A percentile compares a stretch with the other conserved stretches of the same genome.
Conservation (phyloP, 75 land plant species). For the Cunninghamia lanceolata region DNA sequence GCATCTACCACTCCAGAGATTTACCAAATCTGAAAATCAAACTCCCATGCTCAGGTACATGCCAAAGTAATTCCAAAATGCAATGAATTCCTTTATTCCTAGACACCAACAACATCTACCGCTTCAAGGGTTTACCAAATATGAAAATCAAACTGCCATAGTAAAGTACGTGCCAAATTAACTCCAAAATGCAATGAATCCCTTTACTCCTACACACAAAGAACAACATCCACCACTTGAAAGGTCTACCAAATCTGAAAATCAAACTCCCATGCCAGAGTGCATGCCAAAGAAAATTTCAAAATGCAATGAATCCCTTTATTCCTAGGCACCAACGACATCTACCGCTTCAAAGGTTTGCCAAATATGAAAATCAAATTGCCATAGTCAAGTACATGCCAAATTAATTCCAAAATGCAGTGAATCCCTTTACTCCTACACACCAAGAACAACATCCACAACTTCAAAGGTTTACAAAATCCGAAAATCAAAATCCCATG, state of each 20-base stretch:
- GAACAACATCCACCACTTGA: too few species aligned
- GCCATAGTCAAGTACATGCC: neutral
- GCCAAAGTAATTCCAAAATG: neutral
- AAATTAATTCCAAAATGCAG: too few species aligned
- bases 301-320: neutral
- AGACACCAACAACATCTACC: neutral
- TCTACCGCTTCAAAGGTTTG: neutral
- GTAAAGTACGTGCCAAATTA: neutral
- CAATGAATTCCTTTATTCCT: neutral
- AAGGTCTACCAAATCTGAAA: too few species aligned
- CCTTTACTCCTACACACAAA: too few species aligned
- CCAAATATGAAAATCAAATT: neutral
- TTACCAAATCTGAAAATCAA: neutral
- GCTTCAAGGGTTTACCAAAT: neutral
- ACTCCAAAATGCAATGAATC: too few species aligned
- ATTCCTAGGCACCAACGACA: neutral
- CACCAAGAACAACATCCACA: too few species aligned
- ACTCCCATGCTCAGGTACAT: neutral
- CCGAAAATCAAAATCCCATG: too few species aligned
- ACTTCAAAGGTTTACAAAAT: too few species aligned
- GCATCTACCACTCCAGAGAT: neutral
- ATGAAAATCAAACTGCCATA: neutral
- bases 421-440: too few species aligned
- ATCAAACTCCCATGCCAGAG: too few species aligned
- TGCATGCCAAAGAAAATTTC: neutral